Percentiles rank a stretch among this genome's conserved stretches.
These are phyloP conservation scores for Gossypium sturtianum DNA, from an alignment of 345 rosid genomes.

Conservation along the genomic window DNA sequence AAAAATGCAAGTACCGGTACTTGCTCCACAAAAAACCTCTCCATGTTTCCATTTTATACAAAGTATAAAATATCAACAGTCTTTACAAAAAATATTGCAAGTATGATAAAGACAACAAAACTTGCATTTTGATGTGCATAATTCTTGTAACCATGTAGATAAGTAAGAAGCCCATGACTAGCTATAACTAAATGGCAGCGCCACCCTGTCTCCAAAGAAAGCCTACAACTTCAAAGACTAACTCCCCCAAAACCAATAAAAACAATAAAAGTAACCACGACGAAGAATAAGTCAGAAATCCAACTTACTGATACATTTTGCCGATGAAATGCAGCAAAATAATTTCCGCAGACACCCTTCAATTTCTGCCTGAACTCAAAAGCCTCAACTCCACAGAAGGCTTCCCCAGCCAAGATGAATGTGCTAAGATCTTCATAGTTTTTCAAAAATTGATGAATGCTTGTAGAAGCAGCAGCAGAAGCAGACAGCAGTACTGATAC, in stretches of 20 bases:
- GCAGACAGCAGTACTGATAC: slow-evolving; percentile 90
- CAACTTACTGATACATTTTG: slow-evolving; percentile 81
- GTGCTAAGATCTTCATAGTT: slow-evolving; percentile 78
- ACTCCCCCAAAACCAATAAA: not conserved
- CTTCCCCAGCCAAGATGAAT: slow-evolving; percentile 95
- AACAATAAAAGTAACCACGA: not conserved
- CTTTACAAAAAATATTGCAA: no score
- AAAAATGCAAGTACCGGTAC: not conserved
- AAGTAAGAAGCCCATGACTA: not conserved
- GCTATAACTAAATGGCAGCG: not conserved
- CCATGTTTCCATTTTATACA: not conserved
- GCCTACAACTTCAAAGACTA: not conserved
- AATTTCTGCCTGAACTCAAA: slow-evolving; percentile 87
- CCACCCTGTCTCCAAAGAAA: not conserved
- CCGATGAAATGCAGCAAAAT: slow-evolving; percentile 77
- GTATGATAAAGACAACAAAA: not conserved
- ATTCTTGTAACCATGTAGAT: not conserved
- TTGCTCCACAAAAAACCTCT: not conserved
- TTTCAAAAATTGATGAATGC: slow-evolving; percentile 95
- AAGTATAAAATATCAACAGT: not conserved
- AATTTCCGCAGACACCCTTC: slow-evolving; percentile 83
- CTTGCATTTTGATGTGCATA: not conserved
- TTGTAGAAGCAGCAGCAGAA: slow-evolving; percentile 66
- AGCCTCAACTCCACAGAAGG: slow-evolving; percentile 89
- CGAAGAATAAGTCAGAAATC: slow-evolving; percentile 9